phyloP scores from a whole-genome alignment of 106 monocot species.

The Dendrobium huoshanense region DNA sequence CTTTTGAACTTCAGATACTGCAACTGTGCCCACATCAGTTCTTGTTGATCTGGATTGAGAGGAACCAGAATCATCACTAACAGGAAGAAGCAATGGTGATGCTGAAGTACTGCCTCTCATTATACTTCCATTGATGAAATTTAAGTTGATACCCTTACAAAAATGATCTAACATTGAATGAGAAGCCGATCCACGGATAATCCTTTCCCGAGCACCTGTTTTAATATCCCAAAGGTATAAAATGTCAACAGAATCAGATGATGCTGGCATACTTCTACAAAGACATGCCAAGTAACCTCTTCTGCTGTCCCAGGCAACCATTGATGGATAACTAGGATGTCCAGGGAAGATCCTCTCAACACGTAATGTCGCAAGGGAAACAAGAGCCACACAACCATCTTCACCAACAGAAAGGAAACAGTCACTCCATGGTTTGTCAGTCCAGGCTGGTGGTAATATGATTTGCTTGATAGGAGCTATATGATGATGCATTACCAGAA shows the following conservation, averaged over 20 bases:
- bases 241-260: constrained; percentile 29
- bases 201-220: constrained; percentile 73
- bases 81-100: constrained; percentile 53
- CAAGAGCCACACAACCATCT: constrained; percentile 77
- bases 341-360: constrained; percentile 98
- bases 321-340: constrained; percentile 63
- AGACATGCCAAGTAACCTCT: constrained; percentile 94
- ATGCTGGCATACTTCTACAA: constrained; percentile 34
- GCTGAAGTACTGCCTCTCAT: constrained; percentile 68
- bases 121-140: constrained; percentile 38
- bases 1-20: constrained; percentile 3
- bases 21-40: constrained; percentile 14
- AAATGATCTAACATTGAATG: constrained; percentile 84
- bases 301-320: constrained; percentile 81
- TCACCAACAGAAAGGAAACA: constrained; percentile 92
- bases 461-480: constrained; percentile 80
- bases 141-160: constrained; percentile 54
- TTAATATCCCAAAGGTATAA: constrained; percentile 95
- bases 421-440: constrained; percentile 61
- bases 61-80: constrained; percentile 46
- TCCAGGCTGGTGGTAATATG: constrained; percentile 59
- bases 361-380: constrained; percentile 67
- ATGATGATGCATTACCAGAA: constrained; percentile 85
- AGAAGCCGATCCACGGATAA: constrained; percentile 68
- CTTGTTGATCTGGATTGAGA: constrained; percentile 13